Base-by-base conservation (phyloP, 441 rosid genomes). In the Aleurites moluccanus region DNA sequence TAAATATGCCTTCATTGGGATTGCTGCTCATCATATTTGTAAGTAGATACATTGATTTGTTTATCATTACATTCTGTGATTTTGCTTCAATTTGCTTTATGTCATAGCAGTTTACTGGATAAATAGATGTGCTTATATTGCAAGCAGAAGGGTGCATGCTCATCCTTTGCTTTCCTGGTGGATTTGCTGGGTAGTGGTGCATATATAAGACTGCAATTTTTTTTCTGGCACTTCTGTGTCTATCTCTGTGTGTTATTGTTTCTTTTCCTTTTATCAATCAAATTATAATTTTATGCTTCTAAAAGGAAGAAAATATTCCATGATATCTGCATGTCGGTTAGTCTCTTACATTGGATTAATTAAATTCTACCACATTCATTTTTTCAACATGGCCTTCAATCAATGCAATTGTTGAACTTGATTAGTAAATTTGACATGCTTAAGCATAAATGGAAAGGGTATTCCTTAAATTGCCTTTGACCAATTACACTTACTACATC, bases 401-500 rank as follows among this genome's bases (percentile, higher is more conserved):
- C 62, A 63, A 33, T 20, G 14, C n/a, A 62, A 33, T 33, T 11
- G n/a, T 60, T 42, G 20, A 44, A n/a, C 23, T 21, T 56, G 33
- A 55, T 33, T n/a, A n/a, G 33, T 57, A 56, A 33, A 16, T 59
- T 27, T 60, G 56, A 56, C 44, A 28, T 49, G 20, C 30, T 30
- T 49, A 63, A 62, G 25, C 28, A n/a, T 28, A 35, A 38, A 28
- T 33, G 49, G 1, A 65, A 20, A n/a, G 44, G 57, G 60, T 56
- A 59, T 62, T 47, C 6, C 38, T 11, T 74, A 38, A 20, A 1
- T 74, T 20, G 53, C 61, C 25, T 67, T 62, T 53, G 64, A 21
- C 23, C 42, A 38, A 72, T 71, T 47, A 28, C 27, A 16, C 73
- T 47, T 62, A 40, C 67, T 14, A 16, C 56, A 18, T 80, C 73